Evolutionary conservation across 2,329 filamentous ascomycete species (phyloP).

Genomic region (Cercospora zeae-maydis): DNA sequence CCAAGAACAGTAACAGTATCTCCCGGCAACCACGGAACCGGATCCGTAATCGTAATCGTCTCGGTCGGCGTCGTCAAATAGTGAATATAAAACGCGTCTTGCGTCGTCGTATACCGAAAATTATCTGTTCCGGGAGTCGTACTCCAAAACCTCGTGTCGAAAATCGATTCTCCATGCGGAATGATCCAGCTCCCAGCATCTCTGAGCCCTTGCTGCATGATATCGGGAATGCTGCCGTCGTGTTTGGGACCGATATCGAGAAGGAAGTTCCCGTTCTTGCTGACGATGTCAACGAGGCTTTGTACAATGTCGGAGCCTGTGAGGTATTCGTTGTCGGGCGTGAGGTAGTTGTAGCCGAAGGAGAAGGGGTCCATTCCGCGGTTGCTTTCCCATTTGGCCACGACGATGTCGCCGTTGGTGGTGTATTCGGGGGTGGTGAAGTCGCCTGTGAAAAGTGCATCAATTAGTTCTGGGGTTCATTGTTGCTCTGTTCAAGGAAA

Average conservation of each 20-base stretch:
- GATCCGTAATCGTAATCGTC: neutral
- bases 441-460: neutral
- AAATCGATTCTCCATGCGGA: constrained; percentile 11
- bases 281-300: constrained; percentile 26
- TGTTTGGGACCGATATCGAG: constrained; percentile 28
- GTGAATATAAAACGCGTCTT: constrained; percentile 51
- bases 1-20: neutral
- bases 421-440: constrained; percentile 25
- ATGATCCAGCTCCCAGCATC: constrained; percentile 16
- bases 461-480: no score
- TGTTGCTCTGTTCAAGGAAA: no score
- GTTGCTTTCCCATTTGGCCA: constrained; percentile 24
- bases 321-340: constrained; percentile 19
- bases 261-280: constrained; percentile 31
- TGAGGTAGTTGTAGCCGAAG: constrained; percentile 25
- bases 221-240: constrained; percentile 12
- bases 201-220: constrained; percentile 4
- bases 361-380: constrained; percentile 25
- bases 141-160: constrained; percentile 12
- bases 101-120: constrained; percentile 49
- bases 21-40: neutral
- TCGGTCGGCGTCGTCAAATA: constrained; percentile 40
- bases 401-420: constrained; percentile 14
- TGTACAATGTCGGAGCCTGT: constrained; percentile 21
- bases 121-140: neutral